Evolutionary conservation across 2,329 filamentous ascomycete genomes (phyloP).

Genomic region (Beauveria pseudobassiana): DNA sequence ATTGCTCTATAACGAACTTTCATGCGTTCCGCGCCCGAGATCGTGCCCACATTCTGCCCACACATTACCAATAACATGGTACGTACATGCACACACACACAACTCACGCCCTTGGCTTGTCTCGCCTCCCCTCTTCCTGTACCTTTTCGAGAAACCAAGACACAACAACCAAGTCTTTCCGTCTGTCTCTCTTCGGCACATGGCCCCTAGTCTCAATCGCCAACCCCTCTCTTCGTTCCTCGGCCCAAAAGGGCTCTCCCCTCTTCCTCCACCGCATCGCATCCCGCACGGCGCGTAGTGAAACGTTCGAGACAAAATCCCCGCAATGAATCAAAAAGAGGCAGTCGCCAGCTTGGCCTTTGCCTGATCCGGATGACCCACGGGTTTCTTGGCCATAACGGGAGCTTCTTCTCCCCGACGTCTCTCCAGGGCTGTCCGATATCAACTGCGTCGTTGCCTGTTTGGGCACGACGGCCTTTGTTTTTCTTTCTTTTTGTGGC

Average conservation of each 20-base stretch:
- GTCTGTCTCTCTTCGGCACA: conserved; percentile 1
- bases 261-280: not conserved
- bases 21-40: too few species aligned
- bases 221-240: conserved; percentile 4
- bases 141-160: not conserved
- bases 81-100: not conserved
- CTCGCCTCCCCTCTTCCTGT: not conserved
- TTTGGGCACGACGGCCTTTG: too few species aligned
- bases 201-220: not conserved
- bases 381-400: too few species aligned
- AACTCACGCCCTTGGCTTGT: not conserved
- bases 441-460: too few species aligned
- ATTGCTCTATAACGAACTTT: too few species aligned
- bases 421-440: too few species aligned
- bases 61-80: not conserved
- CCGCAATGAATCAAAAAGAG: too few species aligned
- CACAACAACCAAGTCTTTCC: not conserved
- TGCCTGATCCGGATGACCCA: too few species aligned
- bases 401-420: too few species aligned
- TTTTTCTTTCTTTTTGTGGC: too few species aligned
- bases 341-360: too few species aligned
- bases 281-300: not conserved
- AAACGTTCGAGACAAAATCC: not conserved
- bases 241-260: not conserved
- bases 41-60: not conserved